phyloP scores from a whole-genome alignment of 2,329 filamentous ascomycete genomes.

The Pseudogymnoascus sp. region DNA sequence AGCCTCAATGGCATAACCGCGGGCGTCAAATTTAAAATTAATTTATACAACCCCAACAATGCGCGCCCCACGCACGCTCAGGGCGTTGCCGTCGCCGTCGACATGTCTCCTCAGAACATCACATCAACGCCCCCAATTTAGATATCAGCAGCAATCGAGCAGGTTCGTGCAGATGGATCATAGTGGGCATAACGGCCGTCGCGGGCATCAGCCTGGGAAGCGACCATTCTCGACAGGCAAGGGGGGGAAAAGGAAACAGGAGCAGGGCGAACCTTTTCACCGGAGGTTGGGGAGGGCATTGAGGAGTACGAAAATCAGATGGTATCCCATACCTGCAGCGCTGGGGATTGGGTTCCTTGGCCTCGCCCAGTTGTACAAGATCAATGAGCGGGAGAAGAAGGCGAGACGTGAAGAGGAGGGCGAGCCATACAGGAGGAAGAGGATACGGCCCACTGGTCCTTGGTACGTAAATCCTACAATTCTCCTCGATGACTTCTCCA shows the following conservation, averaged over 20 bases:
- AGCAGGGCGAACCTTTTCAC: slow-evolving; percentile 34
- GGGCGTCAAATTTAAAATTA: slow-evolving; percentile 7
- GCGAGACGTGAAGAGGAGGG: slow-evolving; percentile 31
- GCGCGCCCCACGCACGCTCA: slow-evolving; percentile 5
- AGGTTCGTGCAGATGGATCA: slow-evolving; percentile 2
- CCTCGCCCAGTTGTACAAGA: slow-evolving; percentile 55
- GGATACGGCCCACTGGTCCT: slow-evolving; percentile 59
- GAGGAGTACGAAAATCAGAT: slow-evolving; percentile 58
- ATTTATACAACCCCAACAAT: neutral
- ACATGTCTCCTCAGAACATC: neutral
- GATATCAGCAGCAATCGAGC: neutral
- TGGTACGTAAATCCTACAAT: slow-evolving; percentile 39
- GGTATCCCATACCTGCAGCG: slow-evolving; percentile 64
- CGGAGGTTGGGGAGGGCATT: slow-evolving; percentile 51
- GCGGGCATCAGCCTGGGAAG: slow-evolving; percentile 10
- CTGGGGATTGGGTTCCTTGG: slow-evolving; percentile 63
- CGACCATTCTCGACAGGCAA: slow-evolving; percentile 18
- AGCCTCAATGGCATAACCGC: slow-evolving; percentile 6
- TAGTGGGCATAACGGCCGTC: neutral
- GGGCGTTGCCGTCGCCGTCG: neutral
- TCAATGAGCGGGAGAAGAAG: slow-evolving; percentile 43
- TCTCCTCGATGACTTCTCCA: neutral
- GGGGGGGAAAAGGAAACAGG: slow-evolving; percentile 20
- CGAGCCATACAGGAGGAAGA: slow-evolving; percentile 37
- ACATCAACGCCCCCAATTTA: slow-evolving; percentile 5